These are phyloP conservation scores for Thraustochytrium sp. DNA, from an alignment of 352 stramenopile genomes.

Conservation along the genomic window DNA sequence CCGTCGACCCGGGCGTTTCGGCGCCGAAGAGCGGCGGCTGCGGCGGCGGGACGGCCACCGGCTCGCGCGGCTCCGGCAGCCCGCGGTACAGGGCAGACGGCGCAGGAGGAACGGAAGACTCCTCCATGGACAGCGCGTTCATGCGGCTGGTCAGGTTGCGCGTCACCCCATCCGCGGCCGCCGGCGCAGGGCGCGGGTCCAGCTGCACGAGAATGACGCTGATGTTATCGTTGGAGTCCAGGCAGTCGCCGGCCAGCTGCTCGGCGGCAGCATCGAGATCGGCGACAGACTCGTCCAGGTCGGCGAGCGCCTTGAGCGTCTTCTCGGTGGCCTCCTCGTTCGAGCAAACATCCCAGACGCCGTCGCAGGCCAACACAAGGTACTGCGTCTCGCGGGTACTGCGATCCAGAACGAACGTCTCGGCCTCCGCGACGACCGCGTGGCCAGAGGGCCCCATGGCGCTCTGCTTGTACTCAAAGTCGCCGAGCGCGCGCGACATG, in stretches of 20 bases:
- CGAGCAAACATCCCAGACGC: constrained; percentile 75
- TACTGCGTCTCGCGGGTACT: constrained; percentile 59
- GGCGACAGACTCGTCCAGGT: not conserved
- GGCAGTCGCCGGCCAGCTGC: not conserved
- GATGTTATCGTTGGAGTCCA: not conserved
- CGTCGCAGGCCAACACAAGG: constrained; percentile 76
- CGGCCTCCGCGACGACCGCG: not conserved
- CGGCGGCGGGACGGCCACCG: too few relatives aligned
- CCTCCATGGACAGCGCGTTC: too few relatives aligned
- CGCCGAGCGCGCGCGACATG: constrained; percentile 41
- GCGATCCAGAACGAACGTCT: not conserved
- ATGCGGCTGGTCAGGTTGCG: too few relatives aligned
- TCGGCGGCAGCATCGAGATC: not conserved
- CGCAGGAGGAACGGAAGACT: too few relatives aligned
- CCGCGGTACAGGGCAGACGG: too few relatives aligned
- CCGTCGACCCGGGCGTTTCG: too few relatives aligned
- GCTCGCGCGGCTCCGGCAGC: too few relatives aligned
- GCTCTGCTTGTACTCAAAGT: constrained; percentile 40
- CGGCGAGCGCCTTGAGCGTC: constrained; percentile 51
- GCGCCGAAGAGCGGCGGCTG: too few relatives aligned
- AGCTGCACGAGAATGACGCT: not conserved
- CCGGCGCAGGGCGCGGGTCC: too few relatives aligned
- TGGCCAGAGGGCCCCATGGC: not conserved
- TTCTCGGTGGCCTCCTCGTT: constrained; percentile 76
- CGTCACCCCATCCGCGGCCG: too few relatives aligned